Conservation (phyloP, 192 early-diverging fungal genomes). For the Coemansia sp. region DNA sequence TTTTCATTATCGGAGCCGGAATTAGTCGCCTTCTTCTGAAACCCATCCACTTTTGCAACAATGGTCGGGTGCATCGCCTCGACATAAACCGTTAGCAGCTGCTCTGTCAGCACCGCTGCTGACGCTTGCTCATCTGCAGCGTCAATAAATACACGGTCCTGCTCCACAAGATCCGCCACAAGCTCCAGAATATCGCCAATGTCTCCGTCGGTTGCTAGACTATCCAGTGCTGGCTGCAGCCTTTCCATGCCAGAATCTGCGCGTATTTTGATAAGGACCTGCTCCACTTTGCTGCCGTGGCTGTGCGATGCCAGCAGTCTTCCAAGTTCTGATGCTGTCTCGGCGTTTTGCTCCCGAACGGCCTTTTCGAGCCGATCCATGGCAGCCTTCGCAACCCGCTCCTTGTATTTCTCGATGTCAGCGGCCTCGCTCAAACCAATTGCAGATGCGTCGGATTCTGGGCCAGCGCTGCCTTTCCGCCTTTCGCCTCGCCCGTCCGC, state of each 20-base stretch:
- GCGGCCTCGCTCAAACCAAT: not conserved
- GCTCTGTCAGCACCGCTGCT: slow-evolving; percentile 16
- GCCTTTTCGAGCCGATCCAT: slow-evolving; percentile 13
- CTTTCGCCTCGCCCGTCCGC: not conserved
- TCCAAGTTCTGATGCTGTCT: slow-evolving; percentile 2
- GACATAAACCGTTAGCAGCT: slow-evolving; percentile 12
- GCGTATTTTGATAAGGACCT: slow-evolving; percentile 20
- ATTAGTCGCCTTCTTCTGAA: not conserved
- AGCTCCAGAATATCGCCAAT: slow-evolving; percentile 10
- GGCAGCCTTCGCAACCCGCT: slow-evolving; percentile 16
- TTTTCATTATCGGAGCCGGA: not conserved
- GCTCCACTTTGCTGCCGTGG: slow-evolving; percentile 12
- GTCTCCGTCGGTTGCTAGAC: not conserved
- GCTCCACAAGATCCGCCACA: slow-evolving; percentile 13
- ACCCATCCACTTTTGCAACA: not conserved
- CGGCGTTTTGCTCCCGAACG: slow-evolving; percentile 12
- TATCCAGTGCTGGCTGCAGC: slow-evolving; percentile 10
- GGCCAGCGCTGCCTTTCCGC: not conserved
- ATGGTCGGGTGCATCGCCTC: slow-evolving; percentile 25
- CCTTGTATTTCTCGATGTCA: not conserved
- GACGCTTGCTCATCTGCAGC: slow-evolving; percentile 16
- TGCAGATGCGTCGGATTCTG: not conserved
- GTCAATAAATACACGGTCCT: slow-evolving; percentile 37
- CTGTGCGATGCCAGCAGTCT: slow-evolving; percentile 28
- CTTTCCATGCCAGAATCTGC: slow-evolving; percentile 13